Base-by-base conservation (phyloP, 73 alveolate genomes). In the Paramecium bursaria region DNA sequence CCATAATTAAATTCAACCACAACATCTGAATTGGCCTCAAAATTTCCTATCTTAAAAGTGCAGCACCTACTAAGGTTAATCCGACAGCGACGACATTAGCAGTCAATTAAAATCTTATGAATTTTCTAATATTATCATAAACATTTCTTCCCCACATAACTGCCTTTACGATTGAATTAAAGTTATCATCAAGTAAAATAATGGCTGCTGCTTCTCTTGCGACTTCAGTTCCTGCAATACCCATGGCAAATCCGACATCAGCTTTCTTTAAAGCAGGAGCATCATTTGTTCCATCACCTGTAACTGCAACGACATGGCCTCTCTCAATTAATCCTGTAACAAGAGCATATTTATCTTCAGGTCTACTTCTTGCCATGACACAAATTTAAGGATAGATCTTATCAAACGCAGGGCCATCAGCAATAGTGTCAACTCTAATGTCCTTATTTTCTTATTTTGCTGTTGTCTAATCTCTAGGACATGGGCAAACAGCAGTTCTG, bases 231-330 rank as follows among this genome's bases (percentile, higher is more conserved):
- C 99, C 99, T 10, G 97, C 96, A 51, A 94, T 94, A n/a, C 97
- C 97, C 99, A 97, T 94, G 26, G 99, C 98, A 79, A 95, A 92
- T 11, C 99, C 99, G 25, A 97, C 96, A 91, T 97, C 99, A 23
- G 99, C 95, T 74, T 92, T 92, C 47, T 90, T 96, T 47, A 97
- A 73, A 27, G 99, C 99, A 15, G 99, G 99, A 7, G 99, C 99
- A 89, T 97, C 99, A 90, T 94, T 96, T 3, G 99, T 95, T 13
- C 99, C 99, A 73, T 97, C 99, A 9, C 99, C 99, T 23, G 99
- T 97, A 52, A 97, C 99, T 44, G 99, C 99, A 4, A 96, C 99
- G 11, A 95, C 97, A 57, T 91, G 91, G 0, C 98, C 99, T 86
- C 91, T 73, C 29, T 93, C 95, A 85, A 92, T 94, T 29, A 97